Conservation (phyloP, 2,329 filamentous ascomycete genomes). For the Exophiala alcalophila region DNA sequence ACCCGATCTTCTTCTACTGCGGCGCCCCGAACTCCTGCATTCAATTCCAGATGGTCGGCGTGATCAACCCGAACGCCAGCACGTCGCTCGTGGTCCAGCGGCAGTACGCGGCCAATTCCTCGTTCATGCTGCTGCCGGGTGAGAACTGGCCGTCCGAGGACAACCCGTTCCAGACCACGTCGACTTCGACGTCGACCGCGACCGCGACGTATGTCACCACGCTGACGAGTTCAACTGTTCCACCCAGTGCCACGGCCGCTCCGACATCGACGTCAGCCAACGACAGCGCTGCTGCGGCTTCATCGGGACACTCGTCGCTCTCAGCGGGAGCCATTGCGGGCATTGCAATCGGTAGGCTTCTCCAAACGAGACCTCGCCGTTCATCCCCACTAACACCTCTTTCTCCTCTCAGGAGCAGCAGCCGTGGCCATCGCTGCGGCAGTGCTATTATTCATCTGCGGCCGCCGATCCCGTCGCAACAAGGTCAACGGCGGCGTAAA, state of each 20-base stretch:
- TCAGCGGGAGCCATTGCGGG: conserved; percentile 16
- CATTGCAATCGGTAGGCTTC: conserved; percentile 15
- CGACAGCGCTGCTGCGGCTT: neutral
- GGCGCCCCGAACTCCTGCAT: conserved; percentile 65
- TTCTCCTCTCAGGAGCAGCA: conserved; percentile 8
- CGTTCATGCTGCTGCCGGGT: conserved; percentile 27
- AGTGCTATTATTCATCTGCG: conserved; percentile 14
- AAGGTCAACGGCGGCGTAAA: neutral
- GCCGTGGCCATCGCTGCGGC: conserved; percentile 11
- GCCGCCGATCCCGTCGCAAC: conserved; percentile 11
- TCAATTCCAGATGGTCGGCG: conserved; percentile 68
- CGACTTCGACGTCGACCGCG: conserved; percentile 5
- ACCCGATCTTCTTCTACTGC: conserved; percentile 69
- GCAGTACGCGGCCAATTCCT: conserved; percentile 19
- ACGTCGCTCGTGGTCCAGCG: conserved; percentile 23
- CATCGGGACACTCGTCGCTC: neutral
- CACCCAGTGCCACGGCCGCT: too few species aligned
- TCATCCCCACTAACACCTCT: conserved; percentile 1
- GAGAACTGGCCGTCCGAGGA: conserved; percentile 25
- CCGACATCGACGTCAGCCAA: neutral
- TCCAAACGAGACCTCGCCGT: neutral
- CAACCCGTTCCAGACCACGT: conserved; percentile 12
- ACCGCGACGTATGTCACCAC: neutral
- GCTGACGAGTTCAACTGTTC: neutral
- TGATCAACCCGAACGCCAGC: conserved; percentile 60